These are phyloP conservation scores for Atractiella rhizophila DNA, from an alignment of 768 basidiomycete genomes.

Conservation along the genomic window DNA sequence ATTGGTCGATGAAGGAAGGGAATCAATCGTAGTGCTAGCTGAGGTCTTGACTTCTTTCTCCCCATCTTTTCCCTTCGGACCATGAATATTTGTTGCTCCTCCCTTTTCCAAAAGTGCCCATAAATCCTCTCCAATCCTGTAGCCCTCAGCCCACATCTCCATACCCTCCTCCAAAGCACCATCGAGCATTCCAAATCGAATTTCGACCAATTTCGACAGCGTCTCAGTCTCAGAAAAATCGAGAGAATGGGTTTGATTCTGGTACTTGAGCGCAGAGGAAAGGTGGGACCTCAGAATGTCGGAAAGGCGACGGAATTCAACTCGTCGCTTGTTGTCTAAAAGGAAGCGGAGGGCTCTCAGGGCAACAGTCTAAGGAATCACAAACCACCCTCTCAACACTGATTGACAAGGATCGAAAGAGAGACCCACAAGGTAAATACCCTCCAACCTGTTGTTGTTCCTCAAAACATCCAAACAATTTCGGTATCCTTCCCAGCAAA, in stretches of 20 bases:
- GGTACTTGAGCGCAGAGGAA: constrained; percentile 77
- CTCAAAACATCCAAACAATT: constrained; percentile 86
- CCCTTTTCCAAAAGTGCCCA: too few species aligned
- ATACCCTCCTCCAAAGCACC: constrained; percentile 93
- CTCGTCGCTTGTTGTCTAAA: constrained; percentile 70
- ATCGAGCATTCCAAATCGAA: constrained; percentile 85
- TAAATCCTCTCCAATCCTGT: constrained; percentile 91
- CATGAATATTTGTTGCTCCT: too few species aligned
- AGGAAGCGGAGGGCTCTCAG: constrained; percentile 96
- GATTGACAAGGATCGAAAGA: neutral
- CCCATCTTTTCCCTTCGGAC: too few species aligned
- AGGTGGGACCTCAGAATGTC: constrained; percentile 89
- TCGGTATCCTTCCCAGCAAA: constrained; percentile 95
- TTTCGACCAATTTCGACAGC: constrained; percentile 83
- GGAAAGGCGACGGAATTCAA: constrained; percentile 88
- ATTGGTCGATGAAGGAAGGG: too few species aligned
- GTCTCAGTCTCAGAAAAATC: constrained; percentile 87
- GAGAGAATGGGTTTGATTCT: constrained; percentile 77
- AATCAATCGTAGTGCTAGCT: too few species aligned
- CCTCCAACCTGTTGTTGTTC: constrained; percentile 75
- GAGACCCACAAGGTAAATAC: constrained; percentile 61
- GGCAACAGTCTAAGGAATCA: too few species aligned
- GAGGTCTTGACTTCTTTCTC: too few species aligned
- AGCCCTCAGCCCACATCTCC: constrained; percentile 96
- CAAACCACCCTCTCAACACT: neutral